Evolutionary conservation across 371 early-diverging fungal genomes (phyloP).

Genomic region (Paraphysoderma sedebokerense): DNA sequence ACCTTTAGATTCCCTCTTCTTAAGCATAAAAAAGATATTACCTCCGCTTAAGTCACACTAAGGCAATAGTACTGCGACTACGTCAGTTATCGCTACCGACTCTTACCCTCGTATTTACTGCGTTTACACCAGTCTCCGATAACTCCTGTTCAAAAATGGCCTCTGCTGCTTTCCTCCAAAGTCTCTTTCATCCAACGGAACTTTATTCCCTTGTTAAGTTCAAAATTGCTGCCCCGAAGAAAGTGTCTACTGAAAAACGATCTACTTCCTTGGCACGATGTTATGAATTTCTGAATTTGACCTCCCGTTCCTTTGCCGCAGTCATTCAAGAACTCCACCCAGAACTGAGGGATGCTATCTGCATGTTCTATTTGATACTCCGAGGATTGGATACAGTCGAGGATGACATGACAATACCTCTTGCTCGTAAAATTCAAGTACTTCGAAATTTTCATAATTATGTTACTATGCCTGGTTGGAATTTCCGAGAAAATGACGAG

Average conservation of each 20-base stretch:
- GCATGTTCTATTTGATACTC: conserved; percentile 79
- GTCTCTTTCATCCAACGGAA: conserved; percentile 68
- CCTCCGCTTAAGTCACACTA: no score
- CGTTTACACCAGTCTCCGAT: no score
- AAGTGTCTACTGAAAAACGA: conserved; percentile 13
- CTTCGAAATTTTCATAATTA: conserved; percentile 62
- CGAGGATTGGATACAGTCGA: conserved; percentile 95
- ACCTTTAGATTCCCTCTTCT: no score
- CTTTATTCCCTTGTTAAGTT: conserved; percentile 58
- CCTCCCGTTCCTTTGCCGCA: conserved; percentile 88
- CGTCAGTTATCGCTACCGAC: no score
- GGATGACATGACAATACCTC: conserved; percentile 86
- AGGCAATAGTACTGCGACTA: no score
- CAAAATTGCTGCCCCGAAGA: conserved; percentile 40
- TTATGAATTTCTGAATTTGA: conserved; percentile 76
- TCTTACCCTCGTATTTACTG: no score
- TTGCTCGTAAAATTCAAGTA: conserved; percentile 53
- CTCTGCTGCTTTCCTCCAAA: conserved; percentile 29
- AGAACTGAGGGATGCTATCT: conserved; percentile 57
- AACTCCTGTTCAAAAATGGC: no score
- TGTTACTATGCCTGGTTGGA: conserved; percentile 71
- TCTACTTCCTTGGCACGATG: conserved; percentile 34
- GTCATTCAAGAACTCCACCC: conserved; percentile 86
- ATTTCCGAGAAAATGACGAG: conserved; percentile 64
- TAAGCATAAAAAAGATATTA: no score